Evolutionary conservation across 2,329 filamentous ascomycete species (phyloP).

Genomic region (Venturia nashicola): DNA sequence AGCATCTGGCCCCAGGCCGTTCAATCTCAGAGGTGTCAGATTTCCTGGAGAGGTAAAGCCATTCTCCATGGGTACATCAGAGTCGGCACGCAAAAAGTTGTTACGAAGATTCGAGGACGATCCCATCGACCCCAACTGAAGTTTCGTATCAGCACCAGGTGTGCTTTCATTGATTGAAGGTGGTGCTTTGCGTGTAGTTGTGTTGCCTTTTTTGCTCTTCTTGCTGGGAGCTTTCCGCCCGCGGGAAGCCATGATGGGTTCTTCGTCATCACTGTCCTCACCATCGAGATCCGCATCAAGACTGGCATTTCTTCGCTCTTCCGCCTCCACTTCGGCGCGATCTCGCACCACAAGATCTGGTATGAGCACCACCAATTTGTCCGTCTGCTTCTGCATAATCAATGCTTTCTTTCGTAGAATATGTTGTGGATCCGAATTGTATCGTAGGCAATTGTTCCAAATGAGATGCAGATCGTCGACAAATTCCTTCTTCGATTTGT

Average conservation of each 20-base stretch:
- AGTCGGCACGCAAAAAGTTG: slow-evolving; percentile 50
- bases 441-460: slow-evolving; percentile 93
- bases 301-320: slow-evolving; percentile 63
- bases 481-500: slow-evolving; percentile 72
- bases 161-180: slow-evolving; percentile 67
- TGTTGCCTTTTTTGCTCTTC: slow-evolving; percentile 56
- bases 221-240: slow-evolving; percentile 76
- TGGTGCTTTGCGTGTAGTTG: slow-evolving; percentile 54
- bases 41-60: slow-evolving; percentile 72
- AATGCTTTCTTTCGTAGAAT: slow-evolving; percentile 85
- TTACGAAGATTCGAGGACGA: slow-evolving; percentile 35
- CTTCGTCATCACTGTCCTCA: slow-evolving; percentile 83
- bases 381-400: slow-evolving; percentile 93
- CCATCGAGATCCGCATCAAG: slow-evolving; percentile 71
- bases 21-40: slow-evolving; percentile 57
- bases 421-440: slow-evolving; percentile 83
- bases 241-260: slow-evolving; percentile 95
- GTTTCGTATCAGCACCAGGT: slow-evolving; percentile 63
- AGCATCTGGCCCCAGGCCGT: slow-evolving; percentile 32
- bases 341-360: slow-evolving; percentile 85
- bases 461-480: slow-evolving; percentile 88
- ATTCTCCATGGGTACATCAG: slow-evolving; percentile 63
- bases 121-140: slow-evolving; percentile 49
- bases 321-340: slow-evolving; percentile 76
- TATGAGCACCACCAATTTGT: slow-evolving; percentile 90